Conservation (phyloP, 345 rosid genomes). For the Heritiera fomes region DNA sequence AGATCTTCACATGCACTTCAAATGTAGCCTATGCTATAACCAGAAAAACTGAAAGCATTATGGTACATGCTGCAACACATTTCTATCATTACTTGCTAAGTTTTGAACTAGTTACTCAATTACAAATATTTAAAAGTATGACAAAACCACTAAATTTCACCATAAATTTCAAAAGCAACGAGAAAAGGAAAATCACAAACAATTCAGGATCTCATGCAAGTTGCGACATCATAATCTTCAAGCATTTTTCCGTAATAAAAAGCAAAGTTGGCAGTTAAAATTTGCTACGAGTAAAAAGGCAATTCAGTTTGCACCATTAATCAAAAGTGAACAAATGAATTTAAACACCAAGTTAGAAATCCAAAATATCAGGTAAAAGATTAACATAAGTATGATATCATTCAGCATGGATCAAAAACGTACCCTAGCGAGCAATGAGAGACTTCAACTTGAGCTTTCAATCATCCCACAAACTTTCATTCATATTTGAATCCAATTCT, state of each 20-base stretch:
- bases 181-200: not conserved
- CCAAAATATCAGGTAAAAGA: not conserved
- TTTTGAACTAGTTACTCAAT: conserved; percentile 1
- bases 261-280: not conserved
- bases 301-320: not conserved
- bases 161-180: not conserved
- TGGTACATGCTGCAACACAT: not conserved
- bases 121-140: not conserved
- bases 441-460: not conserved
- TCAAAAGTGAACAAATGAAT: not conserved
- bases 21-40: not conserved
- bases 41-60: not conserved
- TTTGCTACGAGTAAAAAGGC: not conserved
- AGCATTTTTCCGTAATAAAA: not conserved
- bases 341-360: not conserved
- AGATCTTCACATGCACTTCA: not conserved
- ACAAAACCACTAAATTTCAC: not conserved
- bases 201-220: not conserved
- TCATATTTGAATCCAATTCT: not conserved
- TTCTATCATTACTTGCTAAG: not conserved
- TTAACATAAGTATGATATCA: not conserved
- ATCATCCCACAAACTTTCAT: not conserved
- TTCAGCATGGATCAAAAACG: not conserved
- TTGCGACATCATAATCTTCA: not conserved
- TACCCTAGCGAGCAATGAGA: no score